Evolutionary conservation across 1,284 basidiomycete genomes (phyloP).

Genomic region (Leccinum pachyderme): DNA sequence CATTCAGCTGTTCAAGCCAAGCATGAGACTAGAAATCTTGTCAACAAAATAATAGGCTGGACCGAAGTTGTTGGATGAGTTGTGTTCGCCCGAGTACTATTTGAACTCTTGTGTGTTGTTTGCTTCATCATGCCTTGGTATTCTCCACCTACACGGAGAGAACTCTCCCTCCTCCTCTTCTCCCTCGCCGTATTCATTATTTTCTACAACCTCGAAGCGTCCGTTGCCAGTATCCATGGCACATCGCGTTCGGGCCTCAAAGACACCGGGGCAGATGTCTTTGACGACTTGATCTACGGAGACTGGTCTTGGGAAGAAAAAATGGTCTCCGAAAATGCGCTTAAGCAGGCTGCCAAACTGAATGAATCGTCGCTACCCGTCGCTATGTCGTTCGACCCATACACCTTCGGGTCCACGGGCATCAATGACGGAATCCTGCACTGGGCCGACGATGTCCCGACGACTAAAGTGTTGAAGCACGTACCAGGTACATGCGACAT

Average conservation of each 20-base stretch:
- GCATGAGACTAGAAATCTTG: too few species aligned
- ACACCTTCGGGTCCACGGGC: slow-evolving; percentile 41
- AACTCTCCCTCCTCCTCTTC: slow-evolving; percentile 59
- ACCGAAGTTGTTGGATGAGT: too few species aligned
- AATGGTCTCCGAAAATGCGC: slow-evolving; percentile 49
- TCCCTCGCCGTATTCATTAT: slow-evolving; percentile 59
- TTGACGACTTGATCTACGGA: slow-evolving; percentile 63
- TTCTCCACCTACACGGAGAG: slow-evolving; percentile 60
- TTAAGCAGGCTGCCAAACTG: slow-evolving; percentile 35
- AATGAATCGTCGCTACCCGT: slow-evolving; percentile 14
- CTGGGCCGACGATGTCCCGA: slow-evolving; percentile 55
- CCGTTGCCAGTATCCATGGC: slow-evolving; percentile 39
- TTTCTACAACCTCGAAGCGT: slow-evolving; percentile 63
- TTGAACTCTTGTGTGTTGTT: neutral
- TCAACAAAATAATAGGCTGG: too few species aligned
- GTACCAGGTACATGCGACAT: slow-evolving; percentile 48
- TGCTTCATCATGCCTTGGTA: slow-evolving; percentile 51
- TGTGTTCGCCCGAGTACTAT: too few species aligned
- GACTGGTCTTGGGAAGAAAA: slow-evolving; percentile 63
- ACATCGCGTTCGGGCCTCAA: slow-evolving; percentile 8
- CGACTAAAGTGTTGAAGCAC: slow-evolving; percentile 53
- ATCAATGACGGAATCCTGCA: slow-evolving; percentile 50
- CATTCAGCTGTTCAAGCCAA: too few species aligned
- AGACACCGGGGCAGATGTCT: slow-evolving; percentile 41
- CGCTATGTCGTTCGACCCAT: slow-evolving; percentile 20